Evolutionary conservation across 192 early-diverging fungal genomes (phyloP), one percentile per base, ranked within the genome.

Genomic region (Rhizophagus sp.): DNA sequence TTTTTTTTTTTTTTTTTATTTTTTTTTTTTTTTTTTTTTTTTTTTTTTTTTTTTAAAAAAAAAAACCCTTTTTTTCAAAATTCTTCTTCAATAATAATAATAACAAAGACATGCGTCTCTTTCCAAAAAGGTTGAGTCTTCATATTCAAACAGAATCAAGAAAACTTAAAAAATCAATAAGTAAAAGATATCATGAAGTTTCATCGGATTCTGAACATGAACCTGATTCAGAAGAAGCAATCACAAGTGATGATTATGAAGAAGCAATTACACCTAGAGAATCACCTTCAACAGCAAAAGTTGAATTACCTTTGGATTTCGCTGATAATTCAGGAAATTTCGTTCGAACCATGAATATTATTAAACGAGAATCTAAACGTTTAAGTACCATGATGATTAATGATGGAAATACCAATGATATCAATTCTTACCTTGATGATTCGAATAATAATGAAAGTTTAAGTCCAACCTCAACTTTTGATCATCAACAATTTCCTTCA

Each of bases 41-140:
- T 30, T 30, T 1, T 30, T 30, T 30, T 30, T 30, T 30, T 30
- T 30, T 30, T 30, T 1, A 30, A 30, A 30, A 30, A 30, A 30
- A 30, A 30, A 30, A 30, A 30, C 30, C 27, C 1, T 30, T 30
- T 30, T 30, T 30, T 30, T 30, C 0, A 30, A 30, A 30, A 30
- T 30, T 1, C 30, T 30, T 30, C 30, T 30, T 30, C 30, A 30
- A 30, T 30, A 30, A 30, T 30, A 30, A 30, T 1, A 30, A n/a
- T n/a, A n/a, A n/a, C n/a, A n/a, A n/a, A n/a, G n/a, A 33, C 25
- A 68, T 68, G 66, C 66, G 66, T 36, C 66, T 68, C 27, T 19
- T 68, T 22, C 66, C 66, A 68, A 68, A 68, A 68, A 6, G 66
- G 13, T 34, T 68, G 36, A 68, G 66, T n/a, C 36, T 36, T 68